phyloP scores from a whole-genome alignment of 306 rosid species.

The Styphnolobium japonicum region DNA sequence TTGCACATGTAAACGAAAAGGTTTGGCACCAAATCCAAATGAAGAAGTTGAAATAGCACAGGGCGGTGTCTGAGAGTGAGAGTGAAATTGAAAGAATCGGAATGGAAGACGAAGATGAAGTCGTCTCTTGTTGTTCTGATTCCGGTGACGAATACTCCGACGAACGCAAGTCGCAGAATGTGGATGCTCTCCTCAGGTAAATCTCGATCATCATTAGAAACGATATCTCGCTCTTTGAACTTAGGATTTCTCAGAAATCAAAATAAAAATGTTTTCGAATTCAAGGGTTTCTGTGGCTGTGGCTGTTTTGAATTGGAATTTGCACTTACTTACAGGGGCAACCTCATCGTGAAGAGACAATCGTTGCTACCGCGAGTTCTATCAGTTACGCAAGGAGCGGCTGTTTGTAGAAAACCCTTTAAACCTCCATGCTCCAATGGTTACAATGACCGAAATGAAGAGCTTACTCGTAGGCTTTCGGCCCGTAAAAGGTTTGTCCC shows the following conservation, averaged over 20 bases:
- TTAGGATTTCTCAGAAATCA: too few species aligned
- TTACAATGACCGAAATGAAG: constrained; percentile 42
- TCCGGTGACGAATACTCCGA: constrained; percentile 43
- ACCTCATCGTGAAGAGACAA: constrained; percentile 75
- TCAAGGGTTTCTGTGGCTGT: too few species aligned
- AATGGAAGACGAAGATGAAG: constrained; percentile 57
- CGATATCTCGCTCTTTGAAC: background rate
- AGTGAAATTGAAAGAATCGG: background rate
- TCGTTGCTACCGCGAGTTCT: constrained; percentile 83
- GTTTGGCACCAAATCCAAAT: constrained; percentile 17
- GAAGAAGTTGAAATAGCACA: background rate
- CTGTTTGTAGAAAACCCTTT: constrained; percentile 81
- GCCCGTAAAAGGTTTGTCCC: constrained; percentile 93
- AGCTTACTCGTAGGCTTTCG: constrained; percentile 74
- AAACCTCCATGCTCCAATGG: constrained; percentile 74
- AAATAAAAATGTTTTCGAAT: too few species aligned
- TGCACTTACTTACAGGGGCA: constrained; percentile 40
- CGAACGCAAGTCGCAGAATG: constrained; percentile 72
- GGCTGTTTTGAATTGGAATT: too few species aligned
- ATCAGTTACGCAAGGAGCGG: constrained; percentile 64
- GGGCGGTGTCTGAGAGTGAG: background rate
- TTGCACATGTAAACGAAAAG: too few species aligned
- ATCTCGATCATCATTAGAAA: background rate
- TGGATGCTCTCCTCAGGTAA: constrained; percentile 79
- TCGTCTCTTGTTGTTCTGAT: constrained; percentile 49